These are phyloP conservation scores for Aspergillus bombycis DNA, from an alignment of 2,329 filamentous ascomycete genomes.

Conservation along the genomic window DNA sequence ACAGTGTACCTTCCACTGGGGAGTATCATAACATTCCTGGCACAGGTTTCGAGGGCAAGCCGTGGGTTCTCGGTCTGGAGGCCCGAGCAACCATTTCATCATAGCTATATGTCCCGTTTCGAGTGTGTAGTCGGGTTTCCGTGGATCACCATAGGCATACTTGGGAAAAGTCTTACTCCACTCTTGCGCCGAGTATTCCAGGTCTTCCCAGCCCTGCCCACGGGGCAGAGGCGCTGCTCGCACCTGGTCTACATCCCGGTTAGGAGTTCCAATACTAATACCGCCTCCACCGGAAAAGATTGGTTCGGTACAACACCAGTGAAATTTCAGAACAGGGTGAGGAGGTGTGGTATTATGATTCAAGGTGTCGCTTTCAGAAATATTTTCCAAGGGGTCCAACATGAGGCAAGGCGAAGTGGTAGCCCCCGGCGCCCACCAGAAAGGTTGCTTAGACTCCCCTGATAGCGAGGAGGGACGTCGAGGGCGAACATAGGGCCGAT, in stretches of 20 bases:
- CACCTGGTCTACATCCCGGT: slow-evolving; percentile 58
- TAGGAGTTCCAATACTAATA: slow-evolving; percentile 59
- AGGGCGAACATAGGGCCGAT: slow-evolving; percentile 51
- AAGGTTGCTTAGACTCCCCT: slow-evolving; percentile 37
- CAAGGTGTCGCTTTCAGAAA: slow-evolving; percentile 33
- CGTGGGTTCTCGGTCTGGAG: slow-evolving; percentile 49
- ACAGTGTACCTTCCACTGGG: slow-evolving; percentile 63
- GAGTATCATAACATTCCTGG: slow-evolving; percentile 60
- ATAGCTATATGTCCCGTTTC: slow-evolving; percentile 46
- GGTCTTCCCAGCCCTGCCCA: slow-evolving; percentile 58
- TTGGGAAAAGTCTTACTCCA: slow-evolving; percentile 45
- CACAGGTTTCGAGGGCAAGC: slow-evolving; percentile 60
- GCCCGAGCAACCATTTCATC: slow-evolving; percentile 53
- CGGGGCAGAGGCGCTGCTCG: slow-evolving; percentile 61
- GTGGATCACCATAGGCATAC: slow-evolving; percentile 45
- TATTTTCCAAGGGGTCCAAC: slow-evolving; percentile 51
- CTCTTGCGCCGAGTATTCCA: slow-evolving; percentile 52
- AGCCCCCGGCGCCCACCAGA: slow-evolving; percentile 64
- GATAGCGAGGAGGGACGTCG: slow-evolving; percentile 16
- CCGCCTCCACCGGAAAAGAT: slow-evolving; percentile 63
- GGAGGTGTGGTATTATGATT: slow-evolving; percentile 38
- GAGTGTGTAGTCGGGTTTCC: slow-evolving; percentile 42
- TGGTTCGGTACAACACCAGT: slow-evolving; percentile 64
- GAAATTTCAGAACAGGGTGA: slow-evolving; percentile 57
- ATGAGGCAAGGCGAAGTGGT: slow-evolving; percentile 61